Percentiles rank a stretch among this genome's conserved stretches.
phyloP scores from a whole-genome alignment of 1,139 yeast genomes.

The Yamadazyma buinensis region DNA sequence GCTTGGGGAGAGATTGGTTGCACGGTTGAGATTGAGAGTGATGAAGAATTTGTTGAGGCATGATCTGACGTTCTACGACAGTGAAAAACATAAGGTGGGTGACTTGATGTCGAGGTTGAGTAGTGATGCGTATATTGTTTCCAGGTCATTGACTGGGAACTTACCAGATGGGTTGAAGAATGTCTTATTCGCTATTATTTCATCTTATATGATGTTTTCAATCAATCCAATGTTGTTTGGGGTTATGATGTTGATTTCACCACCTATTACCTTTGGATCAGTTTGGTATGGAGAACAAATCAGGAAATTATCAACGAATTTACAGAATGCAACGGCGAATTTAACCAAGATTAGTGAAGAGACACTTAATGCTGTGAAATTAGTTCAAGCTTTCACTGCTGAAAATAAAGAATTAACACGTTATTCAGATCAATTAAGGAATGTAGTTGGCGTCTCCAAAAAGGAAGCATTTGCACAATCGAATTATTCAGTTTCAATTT shows the following conservation, averaged over 20 bases:
- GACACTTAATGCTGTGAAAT: slow-evolving; percentile 40
- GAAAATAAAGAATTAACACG: slow-evolving; percentile 42
- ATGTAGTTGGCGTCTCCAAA: slow-evolving; percentile 40
- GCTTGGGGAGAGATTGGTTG: slow-evolving; percentile 41
- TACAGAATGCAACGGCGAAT: slow-evolving; percentile 47
- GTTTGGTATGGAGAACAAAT: slow-evolving; percentile 49
- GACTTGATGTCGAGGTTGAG: slow-evolving; percentile 50
- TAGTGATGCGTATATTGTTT: slow-evolving; percentile 53
- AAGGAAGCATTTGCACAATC: slow-evolving; percentile 48
- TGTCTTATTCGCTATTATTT: slow-evolving; percentile 40
- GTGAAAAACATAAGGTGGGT: slow-evolving; percentile 53
- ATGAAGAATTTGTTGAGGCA: slow-evolving; percentile 50
- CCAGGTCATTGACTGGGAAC: slow-evolving; percentile 42
- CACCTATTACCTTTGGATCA: slow-evolving; percentile 51
- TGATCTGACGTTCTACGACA: slow-evolving; percentile 49
- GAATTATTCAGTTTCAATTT: slow-evolving; percentile 44
- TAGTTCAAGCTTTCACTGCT: slow-evolving; percentile 46
- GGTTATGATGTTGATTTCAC: slow-evolving; percentile 49
- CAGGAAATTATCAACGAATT: slow-evolving; percentile 37
- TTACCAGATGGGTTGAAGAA: slow-evolving; percentile 49
- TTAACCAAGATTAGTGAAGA: slow-evolving; percentile 46
- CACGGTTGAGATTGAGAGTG: slow-evolving; percentile 44
- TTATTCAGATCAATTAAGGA: slow-evolving; percentile 38
- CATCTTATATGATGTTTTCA: slow-evolving; percentile 46
- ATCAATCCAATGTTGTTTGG: slow-evolving; percentile 46